These are phyloP conservation scores for Besnoitia besnoiti DNA, from an alignment of 169 alveolate genomes.

Conservation along the genomic window DNA sequence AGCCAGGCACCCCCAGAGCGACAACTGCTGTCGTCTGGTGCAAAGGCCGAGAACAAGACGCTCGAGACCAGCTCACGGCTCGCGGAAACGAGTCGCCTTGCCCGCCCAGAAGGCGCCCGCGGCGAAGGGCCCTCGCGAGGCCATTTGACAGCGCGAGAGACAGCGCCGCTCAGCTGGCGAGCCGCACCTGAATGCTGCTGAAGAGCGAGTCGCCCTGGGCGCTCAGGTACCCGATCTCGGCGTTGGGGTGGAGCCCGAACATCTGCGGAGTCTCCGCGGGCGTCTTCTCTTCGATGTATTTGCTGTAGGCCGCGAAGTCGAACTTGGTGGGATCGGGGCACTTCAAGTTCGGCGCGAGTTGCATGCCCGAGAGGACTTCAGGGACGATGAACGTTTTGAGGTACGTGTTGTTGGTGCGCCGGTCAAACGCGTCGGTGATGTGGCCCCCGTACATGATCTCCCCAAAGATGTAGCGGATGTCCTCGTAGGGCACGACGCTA, in stretches of 20 bases:
- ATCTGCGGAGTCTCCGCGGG: conserved; percentile 91
- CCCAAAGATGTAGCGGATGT: conserved; percentile 94
- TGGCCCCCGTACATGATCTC: conserved; percentile 99
- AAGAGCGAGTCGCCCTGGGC: conserved; percentile 88
- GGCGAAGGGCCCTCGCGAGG: no score
- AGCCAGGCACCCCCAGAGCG: no score
- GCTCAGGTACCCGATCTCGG: conserved; percentile 95
- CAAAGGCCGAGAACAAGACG: no score
- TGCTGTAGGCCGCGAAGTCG: conserved; percentile 89
- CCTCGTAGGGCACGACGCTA: conserved; percentile 95
- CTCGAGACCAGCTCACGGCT: no score
- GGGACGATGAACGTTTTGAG: conserved; percentile 89
- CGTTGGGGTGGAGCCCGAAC: conserved; percentile 96
- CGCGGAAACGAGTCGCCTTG: no score
- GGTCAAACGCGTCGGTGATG: conserved; percentile 96
- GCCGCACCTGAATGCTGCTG: conserved; percentile 83
- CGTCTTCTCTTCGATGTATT: conserved; percentile 93
- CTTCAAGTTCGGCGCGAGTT: conserved; percentile 85
- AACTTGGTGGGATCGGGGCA: conserved; percentile 95
- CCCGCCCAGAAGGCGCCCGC: no score
- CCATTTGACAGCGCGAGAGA: no score
- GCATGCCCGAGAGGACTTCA: conserved; percentile 86
- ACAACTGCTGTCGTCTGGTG: no score
- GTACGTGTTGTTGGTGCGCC: conserved; percentile 95
- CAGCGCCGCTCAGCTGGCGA: no score